Evolutionary conservation across 2,329 filamentous ascomycete genomes (phyloP), one percentile per base, ranked within the genome.

Genomic region (Myriosclerotinia duriaeana): DNA sequence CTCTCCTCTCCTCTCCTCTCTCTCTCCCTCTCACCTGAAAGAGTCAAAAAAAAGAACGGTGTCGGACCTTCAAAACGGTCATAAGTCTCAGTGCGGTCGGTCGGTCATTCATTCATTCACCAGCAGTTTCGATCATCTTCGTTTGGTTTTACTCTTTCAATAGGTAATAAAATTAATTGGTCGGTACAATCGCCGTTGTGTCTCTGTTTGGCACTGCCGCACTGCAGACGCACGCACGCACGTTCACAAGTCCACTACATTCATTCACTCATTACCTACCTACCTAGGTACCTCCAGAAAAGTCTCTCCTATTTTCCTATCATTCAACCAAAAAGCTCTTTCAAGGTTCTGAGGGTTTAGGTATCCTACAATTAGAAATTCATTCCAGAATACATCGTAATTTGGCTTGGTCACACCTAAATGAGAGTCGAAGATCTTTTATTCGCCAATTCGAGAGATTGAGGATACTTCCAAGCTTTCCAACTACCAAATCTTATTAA

Each of bases 161-260:
- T 56, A n/a, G n/a, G n/a, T n/a, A n/a, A n/a, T n/a, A n/a, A n/a
- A n/a, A n/a, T n/a, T n/a, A n/a, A n/a, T n/a, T n/a, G n/a, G 22
- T 60, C 56, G 42, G 42, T 38, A 48, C 14, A 48, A 48, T 60
- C 42, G 42, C 42, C 42, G 56, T 60, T 48, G 56, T 60, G 56
- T 60, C 30, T 50, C 42, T 46, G 44, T 50, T 50, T 60, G 56
- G 12, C 61, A 64, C n/a, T 55, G 53, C 67, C 64, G 65, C 48
- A 54, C 44, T 63, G 53, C 56, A 66, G 68, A n/a, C n/a, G n/a
- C n/a, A n/a, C n/a, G n/a, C n/a, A 68, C 67, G 68, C 48, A 69
- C 56, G 52, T 54, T 52, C 61, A 68, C 66, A 66, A 59, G 56
- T 66, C 64, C 68, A 64, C 65, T 54, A 66, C 17, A 54, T 54